Base-by-base conservation (phyloP, 116 monocot species). In the Phalaenopsis hybrid region DNA sequence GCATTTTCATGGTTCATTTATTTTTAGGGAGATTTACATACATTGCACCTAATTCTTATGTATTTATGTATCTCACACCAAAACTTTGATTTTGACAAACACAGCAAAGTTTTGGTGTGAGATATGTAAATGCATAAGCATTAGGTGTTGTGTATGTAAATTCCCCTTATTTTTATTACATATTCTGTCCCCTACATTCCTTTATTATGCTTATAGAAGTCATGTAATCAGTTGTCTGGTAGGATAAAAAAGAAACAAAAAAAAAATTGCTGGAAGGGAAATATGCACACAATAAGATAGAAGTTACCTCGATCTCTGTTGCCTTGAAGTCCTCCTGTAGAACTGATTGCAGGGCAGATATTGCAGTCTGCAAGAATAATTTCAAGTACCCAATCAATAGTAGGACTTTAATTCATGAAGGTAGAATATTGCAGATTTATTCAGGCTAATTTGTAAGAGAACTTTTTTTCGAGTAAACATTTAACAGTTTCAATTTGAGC, bases 321-420 rank as follows among this genome's bases (percentile, higher is more conserved):
- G 98, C 95, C 78, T 99, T 99, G 85, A 99, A 99, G 84, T 99
- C 98, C 57, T 99, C 98, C 85, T 99, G 98, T 31, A 99, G 85
- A 46, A 99, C 98, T 33, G 98, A 99, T 84, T 99, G 98, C 81
- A 99, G 72, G 18, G 98, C 98, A 75, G 98, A 99, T 87, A 99
- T 99, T 48, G 98, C 92, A 82, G 93, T 99, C 98, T 99, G 78
- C 79, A 86, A 87, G 20, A 17, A 45, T 44, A 75, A 75, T 44
- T 18, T 18, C 16, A 45, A 18, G n/a, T 44, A 20, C 18, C 18
- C 43, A 45, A 75, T 45, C 16, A 75, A 12, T 33, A 37, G 10
- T 9, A 61, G 23, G 20, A 61, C 5, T 23, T 61, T 4, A 61
- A 21, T n/a, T 23, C 23, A n/a, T 61, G 21, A 18, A 20, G 20